phyloP scores from a whole-genome alignment of 2,329 filamentous ascomycete genomes.

The Aspergillaceae sp. region DNA sequence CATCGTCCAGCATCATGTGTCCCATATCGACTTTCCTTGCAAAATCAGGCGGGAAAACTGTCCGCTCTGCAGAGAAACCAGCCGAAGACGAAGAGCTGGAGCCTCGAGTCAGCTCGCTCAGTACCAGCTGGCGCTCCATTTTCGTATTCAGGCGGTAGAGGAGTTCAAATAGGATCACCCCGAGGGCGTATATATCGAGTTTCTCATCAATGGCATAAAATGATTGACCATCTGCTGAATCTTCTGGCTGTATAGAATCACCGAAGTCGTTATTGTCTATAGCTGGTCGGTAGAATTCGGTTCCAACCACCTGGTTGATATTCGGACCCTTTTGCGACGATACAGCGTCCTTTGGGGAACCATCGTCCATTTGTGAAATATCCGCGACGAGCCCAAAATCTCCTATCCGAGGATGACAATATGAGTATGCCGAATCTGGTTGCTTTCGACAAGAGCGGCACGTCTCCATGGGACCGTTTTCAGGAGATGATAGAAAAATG shows the following conservation, averaged over 20 bases:
- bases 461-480: constrained; percentile 39
- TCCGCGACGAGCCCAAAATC: constrained; percentile 60
- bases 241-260: background rate
- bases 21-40: constrained; percentile 29
- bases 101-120: constrained; percentile 32
- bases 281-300: constrained; percentile 54
- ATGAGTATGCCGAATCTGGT: constrained; percentile 23
- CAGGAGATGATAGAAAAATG: constrained; percentile 51
- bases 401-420: constrained; percentile 54
- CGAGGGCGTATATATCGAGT: constrained; percentile 54
- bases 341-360: constrained; percentile 11
- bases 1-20: constrained; percentile 15
- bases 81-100: constrained; percentile 4
- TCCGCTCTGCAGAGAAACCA: constrained; percentile 3
- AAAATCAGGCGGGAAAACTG: constrained; percentile 31
- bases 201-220: constrained; percentile 39
- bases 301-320: constrained; percentile 46
- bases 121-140: constrained; percentile 39
- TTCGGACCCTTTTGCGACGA: constrained; percentile 14
- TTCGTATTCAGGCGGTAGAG: constrained; percentile 46
- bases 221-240: constrained; percentile 6
- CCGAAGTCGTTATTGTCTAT: constrained; percentile 4
- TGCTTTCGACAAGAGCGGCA: constrained; percentile 39
- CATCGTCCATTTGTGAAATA: constrained; percentile 35
- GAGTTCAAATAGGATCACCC: constrained; percentile 56